Conservation (phyloP, 2,329 filamentous ascomycete genomes). For the Colletotrichum theobromicola region DNA sequence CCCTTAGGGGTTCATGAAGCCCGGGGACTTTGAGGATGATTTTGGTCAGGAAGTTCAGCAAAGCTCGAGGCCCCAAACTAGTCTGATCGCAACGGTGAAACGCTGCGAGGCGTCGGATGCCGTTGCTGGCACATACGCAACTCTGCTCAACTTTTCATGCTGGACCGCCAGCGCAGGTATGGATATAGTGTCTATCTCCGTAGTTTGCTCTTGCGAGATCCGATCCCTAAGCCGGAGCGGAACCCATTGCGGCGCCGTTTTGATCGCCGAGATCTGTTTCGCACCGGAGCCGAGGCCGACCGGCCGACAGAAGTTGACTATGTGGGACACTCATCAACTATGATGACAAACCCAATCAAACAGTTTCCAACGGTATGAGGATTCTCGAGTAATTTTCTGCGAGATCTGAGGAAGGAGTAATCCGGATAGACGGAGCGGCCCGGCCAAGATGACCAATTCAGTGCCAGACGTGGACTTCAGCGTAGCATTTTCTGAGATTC, state of each 20-base stretch:
- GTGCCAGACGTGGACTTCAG: not conserved
- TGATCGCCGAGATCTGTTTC: not conserved
- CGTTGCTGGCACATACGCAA: not conserved
- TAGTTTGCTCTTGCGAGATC: rapidly evolving
- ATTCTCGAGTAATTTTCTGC: not conserved
- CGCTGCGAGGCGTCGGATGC: not conserved
- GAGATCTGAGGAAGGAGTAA: not conserved
- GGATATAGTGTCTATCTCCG: not conserved
- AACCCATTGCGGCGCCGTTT: not conserved
- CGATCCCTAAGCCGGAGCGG: not conserved
- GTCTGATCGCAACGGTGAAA: not conserved
- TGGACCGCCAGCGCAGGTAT: rapidly evolving
- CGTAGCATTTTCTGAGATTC: not conserved
- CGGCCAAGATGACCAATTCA: not conserved
- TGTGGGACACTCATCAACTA: too few relatives aligned
- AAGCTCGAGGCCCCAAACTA: not conserved
- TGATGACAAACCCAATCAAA: too few relatives aligned
- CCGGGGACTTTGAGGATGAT: rapidly evolving
- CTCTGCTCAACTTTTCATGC: not conserved
- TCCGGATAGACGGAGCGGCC: not conserved
- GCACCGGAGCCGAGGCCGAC: not conserved
- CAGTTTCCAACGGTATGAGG: not conserved
- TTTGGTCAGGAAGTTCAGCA: not conserved
- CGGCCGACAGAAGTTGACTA: too few relatives aligned
- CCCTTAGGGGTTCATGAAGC: rapidly evolving